Conservation (phyloP, 495 filamentous ascomycete genomes). For the Aspergillus panamensis region DNA sequence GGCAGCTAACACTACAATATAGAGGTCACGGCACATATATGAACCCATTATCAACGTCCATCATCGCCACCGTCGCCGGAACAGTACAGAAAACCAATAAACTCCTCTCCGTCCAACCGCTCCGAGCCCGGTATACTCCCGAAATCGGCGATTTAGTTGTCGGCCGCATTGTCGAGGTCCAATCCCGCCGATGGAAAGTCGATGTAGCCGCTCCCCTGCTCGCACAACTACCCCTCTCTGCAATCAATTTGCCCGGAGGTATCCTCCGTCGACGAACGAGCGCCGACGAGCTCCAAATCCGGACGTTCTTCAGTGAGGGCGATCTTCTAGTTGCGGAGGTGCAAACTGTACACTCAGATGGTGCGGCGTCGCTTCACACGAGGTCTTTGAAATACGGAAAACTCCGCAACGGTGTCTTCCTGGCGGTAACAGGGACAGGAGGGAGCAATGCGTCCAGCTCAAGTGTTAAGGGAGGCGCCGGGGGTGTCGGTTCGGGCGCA, state of each 20-base stretch:
- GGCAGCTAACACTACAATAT: not conserved
- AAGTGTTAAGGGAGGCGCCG: slow-evolving; percentile 31
- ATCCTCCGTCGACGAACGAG: slow-evolving; percentile 86
- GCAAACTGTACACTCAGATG: slow-evolving; percentile 76
- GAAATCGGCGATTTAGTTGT: slow-evolving; percentile 95
- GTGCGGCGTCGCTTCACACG: slow-evolving; percentile 82
- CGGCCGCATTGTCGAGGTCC: slow-evolving; percentile 88
- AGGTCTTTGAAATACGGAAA: slow-evolving; percentile 90
- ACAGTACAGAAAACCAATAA: slow-evolving; percentile 91
- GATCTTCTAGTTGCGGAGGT: slow-evolving; percentile 90
- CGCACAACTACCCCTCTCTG: slow-evolving; percentile 74
- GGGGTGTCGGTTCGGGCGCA: slow-evolving; percentile 23
- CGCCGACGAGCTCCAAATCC: slow-evolving; percentile 92
- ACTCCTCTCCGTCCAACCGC: slow-evolving; percentile 80
- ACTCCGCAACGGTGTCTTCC: slow-evolving; percentile 84
- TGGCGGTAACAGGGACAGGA: slow-evolving; percentile 74
- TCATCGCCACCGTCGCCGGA: slow-evolving; percentile 83
- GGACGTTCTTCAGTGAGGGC: slow-evolving; percentile 87
- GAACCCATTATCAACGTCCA: slow-evolving; percentile 56
- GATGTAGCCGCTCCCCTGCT: slow-evolving; percentile 83
- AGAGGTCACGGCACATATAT: slow-evolving; percentile 83
- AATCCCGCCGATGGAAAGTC: slow-evolving; percentile 86
- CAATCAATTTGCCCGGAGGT: slow-evolving; percentile 92
- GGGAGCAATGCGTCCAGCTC: slow-evolving; percentile 55
- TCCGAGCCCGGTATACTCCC: slow-evolving; percentile 90